A percentile compares a stretch with the other conserved stretches of the same genome.
phyloP scores from a whole-genome alignment of 306 rosid species.

The Dicorynia guianensis region DNA sequence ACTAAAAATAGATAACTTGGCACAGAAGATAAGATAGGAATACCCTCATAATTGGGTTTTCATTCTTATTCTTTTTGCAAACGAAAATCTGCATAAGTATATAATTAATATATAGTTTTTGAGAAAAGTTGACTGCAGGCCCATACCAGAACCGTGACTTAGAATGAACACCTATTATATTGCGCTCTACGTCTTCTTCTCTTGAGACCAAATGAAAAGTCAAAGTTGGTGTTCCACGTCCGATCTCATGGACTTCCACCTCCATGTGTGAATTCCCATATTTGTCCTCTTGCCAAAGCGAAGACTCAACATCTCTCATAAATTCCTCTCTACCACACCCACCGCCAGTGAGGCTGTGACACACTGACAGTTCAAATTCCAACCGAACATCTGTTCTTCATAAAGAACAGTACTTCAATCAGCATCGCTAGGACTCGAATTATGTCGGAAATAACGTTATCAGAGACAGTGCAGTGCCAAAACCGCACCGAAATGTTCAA shows the following conservation, averaged over 20 bases:
- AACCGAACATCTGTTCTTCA: not conserved
- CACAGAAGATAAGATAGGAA: too few relatives aligned
- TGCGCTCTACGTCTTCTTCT: not conserved
- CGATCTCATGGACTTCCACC: not conserved
- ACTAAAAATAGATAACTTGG: too few relatives aligned
- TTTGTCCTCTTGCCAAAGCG: not conserved
- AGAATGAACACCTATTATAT: too few relatives aligned
- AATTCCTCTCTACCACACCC: not conserved
- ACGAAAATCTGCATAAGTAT: too few relatives aligned
- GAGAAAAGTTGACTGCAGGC: not conserved
- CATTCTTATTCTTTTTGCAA: too few relatives aligned
- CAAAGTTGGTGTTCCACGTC: conserved; percentile 4
- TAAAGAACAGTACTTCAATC: conserved; percentile 17
- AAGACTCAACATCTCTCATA: not conserved
- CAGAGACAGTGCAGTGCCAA: too few relatives aligned
- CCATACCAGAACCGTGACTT: not conserved
- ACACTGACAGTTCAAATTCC: not conserved
- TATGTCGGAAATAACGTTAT: too few relatives aligned
- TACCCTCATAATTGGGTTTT: too few relatives aligned
- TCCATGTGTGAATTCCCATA: not conserved
- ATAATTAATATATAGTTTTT: too few relatives aligned
- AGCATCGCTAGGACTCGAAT: not conserved
- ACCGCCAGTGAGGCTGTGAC: not conserved
- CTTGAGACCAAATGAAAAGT: conserved; percentile 12
- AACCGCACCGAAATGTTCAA: not conserved